A percentile compares a stretch with the other conserved stretches of the same genome.
phyloP scores from a whole-genome alignment of 2,329 filamentous ascomycete genomes.

The Rachicladosporium sp. region DNA sequence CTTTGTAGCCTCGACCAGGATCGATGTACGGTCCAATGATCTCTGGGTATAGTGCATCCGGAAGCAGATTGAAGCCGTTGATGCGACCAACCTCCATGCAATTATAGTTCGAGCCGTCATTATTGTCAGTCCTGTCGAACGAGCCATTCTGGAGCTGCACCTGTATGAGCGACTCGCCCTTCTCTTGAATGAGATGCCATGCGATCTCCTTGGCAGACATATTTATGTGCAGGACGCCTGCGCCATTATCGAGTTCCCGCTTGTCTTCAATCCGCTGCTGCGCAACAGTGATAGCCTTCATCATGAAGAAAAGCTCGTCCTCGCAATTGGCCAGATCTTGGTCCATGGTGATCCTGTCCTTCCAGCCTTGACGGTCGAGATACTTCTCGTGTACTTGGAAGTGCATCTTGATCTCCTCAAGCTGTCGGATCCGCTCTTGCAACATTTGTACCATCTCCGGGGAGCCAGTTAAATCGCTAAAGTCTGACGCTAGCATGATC shows the following conservation, averaged over 20 bases:
- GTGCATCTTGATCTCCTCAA: slow-evolving; percentile 91
- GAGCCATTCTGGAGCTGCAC: slow-evolving; percentile 82
- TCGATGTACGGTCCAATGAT: slow-evolving; percentile 88
- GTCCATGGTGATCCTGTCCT: slow-evolving; percentile 79
- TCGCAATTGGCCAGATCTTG: slow-evolving; percentile 80
- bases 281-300: slow-evolving; percentile 97
- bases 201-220: slow-evolving; percentile 92
- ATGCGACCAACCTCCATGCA: slow-evolving; percentile 78
- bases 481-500: slow-evolving; percentile 97
- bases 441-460: slow-evolving; percentile 85
- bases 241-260: slow-evolving; percentile 50
- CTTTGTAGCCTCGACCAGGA: slow-evolving; percentile 40
- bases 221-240: slow-evolving; percentile 77
- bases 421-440: slow-evolving; percentile 81
- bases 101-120: slow-evolving; percentile 92
- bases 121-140: slow-evolving; percentile 93
- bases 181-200: slow-evolving; percentile 87
- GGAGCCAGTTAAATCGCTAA: slow-evolving; percentile 87
- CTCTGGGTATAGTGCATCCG: slow-evolving; percentile 84
- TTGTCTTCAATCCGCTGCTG: slow-evolving; percentile 74
- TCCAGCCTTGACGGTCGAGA: slow-evolving; percentile 80
- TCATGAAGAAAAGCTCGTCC: slow-evolving; percentile 97
- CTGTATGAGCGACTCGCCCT: slow-evolving; percentile 70
- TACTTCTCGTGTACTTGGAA: slow-evolving; percentile 87
- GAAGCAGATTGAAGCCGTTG: slow-evolving; percentile 77